A percentile compares a stretch with the other conserved stretches of the same genome.
Evolutionary conservation across 805 yeast species (phyloP).

Genomic region (Komagataella phaffii): DNA sequence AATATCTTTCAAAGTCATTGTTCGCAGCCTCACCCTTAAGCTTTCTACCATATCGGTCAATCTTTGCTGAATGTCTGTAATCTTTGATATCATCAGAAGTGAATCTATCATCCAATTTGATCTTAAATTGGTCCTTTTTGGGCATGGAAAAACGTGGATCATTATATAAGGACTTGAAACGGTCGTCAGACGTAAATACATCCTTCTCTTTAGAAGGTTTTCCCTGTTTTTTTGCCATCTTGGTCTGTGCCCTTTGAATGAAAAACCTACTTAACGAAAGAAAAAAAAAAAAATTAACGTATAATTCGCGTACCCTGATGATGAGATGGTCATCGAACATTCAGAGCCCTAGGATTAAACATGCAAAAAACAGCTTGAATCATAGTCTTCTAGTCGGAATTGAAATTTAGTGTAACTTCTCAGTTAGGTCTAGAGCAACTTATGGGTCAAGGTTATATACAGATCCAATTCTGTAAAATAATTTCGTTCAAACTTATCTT

Average conservation of each 20-base stretch:
- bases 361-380: too few relatives aligned
- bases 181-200: constrained; percentile 45
- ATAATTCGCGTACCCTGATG: background rate
- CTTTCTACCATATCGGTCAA: constrained; percentile 83
- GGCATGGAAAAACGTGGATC: constrained; percentile 86
- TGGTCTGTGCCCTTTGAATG: background rate
- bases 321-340: background rate
- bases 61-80: constrained; percentile 48
- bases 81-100: constrained; percentile 46
- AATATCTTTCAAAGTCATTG: constrained; percentile 51
- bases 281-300: background rate
- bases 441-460: background rate
- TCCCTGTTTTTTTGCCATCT: constrained; percentile 2
- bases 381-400: too few relatives aligned
- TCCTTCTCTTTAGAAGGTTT: constrained; percentile 5
- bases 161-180: constrained; percentile 66
- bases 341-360: background rate
- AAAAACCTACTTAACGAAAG: background rate
- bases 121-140: constrained; percentile 51
- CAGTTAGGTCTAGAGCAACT: too few relatives aligned
- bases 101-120: constrained; percentile 79
- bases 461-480: background rate
- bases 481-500: background rate
- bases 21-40: constrained; percentile 28
- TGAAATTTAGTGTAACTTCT: too few relatives aligned